Percentiles rank a stretch among this genome's conserved stretches.
Conservation (phyloP, 192 early-diverging fungal genomes). For the Dissophora ornata region DNA sequence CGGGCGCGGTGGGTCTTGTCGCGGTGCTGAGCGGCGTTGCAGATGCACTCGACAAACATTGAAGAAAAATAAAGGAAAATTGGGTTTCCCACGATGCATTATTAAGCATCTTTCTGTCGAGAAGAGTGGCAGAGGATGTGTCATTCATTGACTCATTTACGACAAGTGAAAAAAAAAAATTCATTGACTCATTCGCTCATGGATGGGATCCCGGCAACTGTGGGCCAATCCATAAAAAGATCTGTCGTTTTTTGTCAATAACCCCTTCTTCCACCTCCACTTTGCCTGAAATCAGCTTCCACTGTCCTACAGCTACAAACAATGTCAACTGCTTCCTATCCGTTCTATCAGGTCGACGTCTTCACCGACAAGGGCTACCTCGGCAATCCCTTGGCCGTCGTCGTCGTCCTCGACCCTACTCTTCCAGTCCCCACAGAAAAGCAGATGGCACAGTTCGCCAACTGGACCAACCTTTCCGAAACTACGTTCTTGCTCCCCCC, state of each 20-base stretch:
- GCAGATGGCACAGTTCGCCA: constrained; percentile 29
- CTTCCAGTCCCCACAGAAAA: constrained; percentile 19
- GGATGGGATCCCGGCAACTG: too few relatives aligned
- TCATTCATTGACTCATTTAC: too few relatives aligned
- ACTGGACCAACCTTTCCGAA: constrained; percentile 37
- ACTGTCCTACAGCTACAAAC: too few relatives aligned
- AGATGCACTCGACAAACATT: neutral
- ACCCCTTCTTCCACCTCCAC: neutral
- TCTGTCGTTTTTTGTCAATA: too few relatives aligned
- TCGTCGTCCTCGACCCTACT: constrained; percentile 22
- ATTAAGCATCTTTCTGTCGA: too few relatives aligned
- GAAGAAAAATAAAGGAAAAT: too few relatives aligned
- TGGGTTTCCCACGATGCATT: too few relatives aligned
- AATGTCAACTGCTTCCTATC: constrained; percentile 12
- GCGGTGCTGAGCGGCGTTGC: constrained; percentile 64
- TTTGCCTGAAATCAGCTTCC: too few relatives aligned
- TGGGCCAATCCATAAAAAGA: too few relatives aligned
- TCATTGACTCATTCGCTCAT: too few relatives aligned
- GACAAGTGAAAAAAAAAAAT: too few relatives aligned
- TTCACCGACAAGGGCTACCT: constrained; percentile 32
- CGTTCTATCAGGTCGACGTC: constrained; percentile 36
- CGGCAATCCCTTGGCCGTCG: constrained; percentile 29
- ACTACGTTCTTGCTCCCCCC: constrained; percentile 37
- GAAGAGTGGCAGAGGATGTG: too few relatives aligned
- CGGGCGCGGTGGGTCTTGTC: constrained; percentile 72